Evolutionary conservation across 2,329 filamentous ascomycete genomes (phyloP).

Genomic region (Curvularia hawaiiensis): DNA sequence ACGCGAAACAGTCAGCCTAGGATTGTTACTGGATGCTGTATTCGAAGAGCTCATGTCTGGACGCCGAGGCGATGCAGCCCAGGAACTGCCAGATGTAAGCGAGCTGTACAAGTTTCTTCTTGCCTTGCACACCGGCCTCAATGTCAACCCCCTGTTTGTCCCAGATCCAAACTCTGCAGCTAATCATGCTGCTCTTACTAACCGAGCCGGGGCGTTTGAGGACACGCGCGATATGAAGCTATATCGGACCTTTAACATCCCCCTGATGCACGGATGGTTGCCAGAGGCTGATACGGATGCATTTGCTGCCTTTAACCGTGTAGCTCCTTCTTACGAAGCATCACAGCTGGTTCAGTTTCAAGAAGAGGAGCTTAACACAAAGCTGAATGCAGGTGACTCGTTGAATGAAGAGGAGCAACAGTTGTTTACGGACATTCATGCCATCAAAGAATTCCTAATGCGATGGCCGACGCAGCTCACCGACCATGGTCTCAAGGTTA

Average conservation of each 20-base stretch:
- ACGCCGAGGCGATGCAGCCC: conserved; percentile 66
- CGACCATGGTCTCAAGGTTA: conserved; percentile 74
- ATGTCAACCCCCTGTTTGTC: conserved; percentile 91
- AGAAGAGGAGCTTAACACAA: conserved; percentile 86
- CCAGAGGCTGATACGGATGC: conserved; percentile 69
- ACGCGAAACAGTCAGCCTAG: conserved; percentile 86
- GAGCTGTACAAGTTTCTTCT: conserved; percentile 89
- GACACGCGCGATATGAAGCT: conserved; percentile 86
- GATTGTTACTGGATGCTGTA: conserved; percentile 82
- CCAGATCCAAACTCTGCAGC: conserved; percentile 52
- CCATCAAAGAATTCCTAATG: conserved; percentile 82
- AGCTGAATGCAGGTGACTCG: conserved; percentile 65
- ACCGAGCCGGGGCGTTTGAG: conserved; percentile 76
- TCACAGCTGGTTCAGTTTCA: conserved; percentile 86
- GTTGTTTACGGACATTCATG: conserved; percentile 79
- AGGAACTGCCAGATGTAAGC: conserved; percentile 78
- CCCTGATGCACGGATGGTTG: conserved; percentile 92
- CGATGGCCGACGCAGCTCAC: conserved; percentile 88
- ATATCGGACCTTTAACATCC: conserved; percentile 87
- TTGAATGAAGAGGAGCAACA: conserved; percentile 76
- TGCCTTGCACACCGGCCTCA: conserved; percentile 94
- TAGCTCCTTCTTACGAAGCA: conserved; percentile 87
- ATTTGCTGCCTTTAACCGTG: conserved; percentile 72
- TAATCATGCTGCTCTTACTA: conserved; percentile 43
- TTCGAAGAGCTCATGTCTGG: conserved; percentile 92